These are phyloP conservation scores for Bromus sterilis DNA, from an alignment of 176 grass and related monocot species.

Conservation along the genomic window DNA sequence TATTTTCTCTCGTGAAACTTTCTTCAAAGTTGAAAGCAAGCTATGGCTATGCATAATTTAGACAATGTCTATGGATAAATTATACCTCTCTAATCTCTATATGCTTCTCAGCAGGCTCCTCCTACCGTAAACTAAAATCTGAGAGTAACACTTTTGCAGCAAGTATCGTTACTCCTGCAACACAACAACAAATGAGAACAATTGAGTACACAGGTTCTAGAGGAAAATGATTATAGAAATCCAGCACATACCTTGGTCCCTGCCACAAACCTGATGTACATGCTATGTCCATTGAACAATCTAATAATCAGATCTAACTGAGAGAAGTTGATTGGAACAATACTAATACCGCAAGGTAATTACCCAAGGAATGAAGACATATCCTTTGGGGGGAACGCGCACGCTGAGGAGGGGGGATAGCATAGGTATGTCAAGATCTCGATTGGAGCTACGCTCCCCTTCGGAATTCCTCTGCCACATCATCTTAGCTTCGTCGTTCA, in stretches of 20 bases:
- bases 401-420: too few relatives aligned
- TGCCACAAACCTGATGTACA: neutral
- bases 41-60: neutral
- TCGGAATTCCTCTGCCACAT: too few relatives aligned
- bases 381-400: too few relatives aligned
- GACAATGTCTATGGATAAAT: neutral
- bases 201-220: too few relatives aligned
- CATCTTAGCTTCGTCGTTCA: too few relatives aligned
- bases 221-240: too few relatives aligned
- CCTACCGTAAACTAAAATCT: conserved; percentile 65
- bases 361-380: too few relatives aligned
- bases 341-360: neutral
- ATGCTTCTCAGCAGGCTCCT: conserved; percentile 85
- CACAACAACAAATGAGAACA: neutral
- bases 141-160: conserved; percentile 29
- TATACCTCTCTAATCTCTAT: conserved; percentile 66
- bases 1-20: conserved; percentile 80
- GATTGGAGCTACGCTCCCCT: too few relatives aligned
- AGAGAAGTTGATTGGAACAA: neutral
- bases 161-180: conserved; percentile 47
- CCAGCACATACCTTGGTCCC: too few relatives aligned
- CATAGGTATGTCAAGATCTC: too few relatives aligned
- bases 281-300: neutral
- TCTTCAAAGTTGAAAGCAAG: conserved; percentile 53
- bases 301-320: neutral